Base-by-base conservation (phyloP, 148 eudicot species). In the Chenopodium berlandieri region DNA sequence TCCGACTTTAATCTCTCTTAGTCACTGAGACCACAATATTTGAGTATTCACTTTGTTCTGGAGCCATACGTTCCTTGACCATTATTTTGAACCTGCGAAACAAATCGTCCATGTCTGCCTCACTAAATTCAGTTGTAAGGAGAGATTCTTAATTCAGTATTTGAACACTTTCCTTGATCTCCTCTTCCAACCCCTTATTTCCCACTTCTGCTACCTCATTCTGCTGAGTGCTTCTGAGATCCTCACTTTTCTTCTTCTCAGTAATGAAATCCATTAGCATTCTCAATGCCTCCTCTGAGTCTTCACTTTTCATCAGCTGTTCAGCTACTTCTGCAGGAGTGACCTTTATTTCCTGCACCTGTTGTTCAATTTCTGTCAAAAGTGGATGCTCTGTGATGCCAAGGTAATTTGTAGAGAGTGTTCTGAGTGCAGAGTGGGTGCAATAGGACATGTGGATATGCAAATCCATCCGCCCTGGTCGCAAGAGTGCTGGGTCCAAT, bases 381-480 rank as follows among this genome's bases (percentile, higher is more conserved):
- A 84, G 84, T 0, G 80, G 22, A 64, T 90, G 90, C 22, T 77
- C 80, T 1, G 67, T 73, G 19, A 90, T 63, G 11, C 80, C 86
- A 2, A 86, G 86, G 44, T 89, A 91, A 76, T 87, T 91, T 44
- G 76, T n/a, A 27, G 86, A 87, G 1, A 91, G 79, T 71, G 82
- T 80, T 78, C 71, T 80, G 76, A 91, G 88, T 22, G 87, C 89
- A 17, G 81, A 78, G 3, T 81, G 88, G 1, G 93, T 89, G 85
- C 90, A 89, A 31, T 90, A 90, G 8, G 91, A 87, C 91, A 92
- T 92, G 84, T 90, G 90, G 50, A 90, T 87, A 70, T 92, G 95
- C 82, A 90, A 80, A n/a, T 90, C 95, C 95, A 89, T 92, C 0
- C 93, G 84, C 0, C 95, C 95, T 4, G 95, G 92, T 1, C 92